Evolutionary conservation across 2,329 filamentous ascomycete genomes (phyloP).

Genomic region (Fusarium sp.): DNA sequence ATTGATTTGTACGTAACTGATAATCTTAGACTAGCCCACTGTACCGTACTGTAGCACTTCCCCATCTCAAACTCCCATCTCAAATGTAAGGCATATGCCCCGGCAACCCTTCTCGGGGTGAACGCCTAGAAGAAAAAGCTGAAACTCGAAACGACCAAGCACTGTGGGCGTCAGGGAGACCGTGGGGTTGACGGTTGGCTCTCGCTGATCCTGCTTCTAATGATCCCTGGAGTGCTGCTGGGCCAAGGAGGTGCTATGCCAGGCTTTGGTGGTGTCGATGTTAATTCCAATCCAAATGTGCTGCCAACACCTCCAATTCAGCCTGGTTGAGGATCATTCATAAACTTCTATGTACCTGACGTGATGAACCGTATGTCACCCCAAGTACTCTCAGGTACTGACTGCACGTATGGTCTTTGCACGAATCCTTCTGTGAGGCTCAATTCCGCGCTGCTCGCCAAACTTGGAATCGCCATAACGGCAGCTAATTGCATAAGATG

Average conservation of each 20-base stretch:
- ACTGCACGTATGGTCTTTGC: constrained; percentile 12
- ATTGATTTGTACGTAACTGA: constrained; percentile 32
- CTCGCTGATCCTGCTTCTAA: constrained; percentile 36
- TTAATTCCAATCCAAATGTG: constrained; percentile 24
- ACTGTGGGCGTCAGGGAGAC: constrained; percentile 38
- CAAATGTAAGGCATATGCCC: constrained; percentile 7
- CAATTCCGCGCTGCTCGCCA: constrained; percentile 29
- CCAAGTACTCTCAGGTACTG: constrained; percentile 27
- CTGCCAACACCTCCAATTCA: constrained; percentile 27
- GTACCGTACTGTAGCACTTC: neutral
- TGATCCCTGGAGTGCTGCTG: constrained; percentile 22
- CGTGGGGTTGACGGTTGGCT: constrained; percentile 52
- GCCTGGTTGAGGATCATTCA: constrained; percentile 13
- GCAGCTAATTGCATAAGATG: constrained; percentile 40
- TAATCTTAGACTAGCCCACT: constrained; percentile 20
- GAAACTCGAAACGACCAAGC: constrained; percentile 42
- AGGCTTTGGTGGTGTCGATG: constrained; percentile 19
- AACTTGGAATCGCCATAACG: constrained; percentile 38
- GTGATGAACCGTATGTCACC: constrained; percentile 26
- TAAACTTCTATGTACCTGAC: neutral
- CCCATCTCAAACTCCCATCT: constrained; percentile 7
- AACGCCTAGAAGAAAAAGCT: constrained; percentile 19
- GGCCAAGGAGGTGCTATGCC: constrained; percentile 10
- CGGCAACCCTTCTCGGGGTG: constrained; percentile 15
- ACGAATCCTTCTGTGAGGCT: constrained; percentile 18